These are phyloP conservation scores for Candida caryicola DNA, from an alignment of 805 yeast species.

Conservation along the genomic window DNA sequence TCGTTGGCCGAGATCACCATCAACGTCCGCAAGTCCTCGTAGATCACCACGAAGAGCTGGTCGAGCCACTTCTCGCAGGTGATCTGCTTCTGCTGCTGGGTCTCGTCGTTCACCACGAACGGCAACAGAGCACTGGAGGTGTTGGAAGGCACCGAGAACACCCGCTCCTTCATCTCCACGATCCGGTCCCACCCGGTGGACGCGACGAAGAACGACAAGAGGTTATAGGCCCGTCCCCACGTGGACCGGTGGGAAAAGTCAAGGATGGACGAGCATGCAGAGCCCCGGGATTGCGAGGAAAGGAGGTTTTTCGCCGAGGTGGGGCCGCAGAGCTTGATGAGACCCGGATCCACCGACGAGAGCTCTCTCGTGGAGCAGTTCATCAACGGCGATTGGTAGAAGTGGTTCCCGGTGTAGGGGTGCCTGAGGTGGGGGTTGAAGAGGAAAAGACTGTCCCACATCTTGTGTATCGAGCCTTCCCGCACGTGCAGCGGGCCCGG, in stretches of 20 bases:
- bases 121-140: conserved; percentile 6
- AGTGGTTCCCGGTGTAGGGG: conserved; percentile 34
- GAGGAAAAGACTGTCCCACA: conserved; percentile 33
- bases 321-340: conserved; percentile 29
- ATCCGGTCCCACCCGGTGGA: conserved; percentile 81
- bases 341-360: conserved; percentile 32
- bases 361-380: conserved; percentile 32
- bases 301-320: conserved; percentile 23
- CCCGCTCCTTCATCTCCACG: conserved; percentile 59
- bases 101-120: conserved; percentile 16
- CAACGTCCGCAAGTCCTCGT: conserved; percentile 50
- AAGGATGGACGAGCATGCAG: conserved; percentile 24
- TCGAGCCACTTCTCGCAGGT: conserved; percentile 80
- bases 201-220: conserved; percentile 66
- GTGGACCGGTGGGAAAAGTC: conserved; percentile 35
- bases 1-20: conserved; percentile 24
- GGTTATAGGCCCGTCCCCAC: conserved; percentile 54
- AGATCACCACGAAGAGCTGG: conserved; percentile 64
- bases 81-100: conserved; percentile 6
- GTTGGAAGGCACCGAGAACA: conserved; percentile 43
- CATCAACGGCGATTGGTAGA: conserved; percentile 35
- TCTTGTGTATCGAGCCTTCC: conserved; percentile 27
- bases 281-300: conserved; percentile 32
- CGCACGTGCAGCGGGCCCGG: conserved; percentile 7
- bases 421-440: conserved; percentile 31